Percentiles rank a stretch among this genome's conserved stretches.
Conservation (phyloP, 2,329 filamentous ascomycete genomes). For the Dothistroma pini region DNA sequence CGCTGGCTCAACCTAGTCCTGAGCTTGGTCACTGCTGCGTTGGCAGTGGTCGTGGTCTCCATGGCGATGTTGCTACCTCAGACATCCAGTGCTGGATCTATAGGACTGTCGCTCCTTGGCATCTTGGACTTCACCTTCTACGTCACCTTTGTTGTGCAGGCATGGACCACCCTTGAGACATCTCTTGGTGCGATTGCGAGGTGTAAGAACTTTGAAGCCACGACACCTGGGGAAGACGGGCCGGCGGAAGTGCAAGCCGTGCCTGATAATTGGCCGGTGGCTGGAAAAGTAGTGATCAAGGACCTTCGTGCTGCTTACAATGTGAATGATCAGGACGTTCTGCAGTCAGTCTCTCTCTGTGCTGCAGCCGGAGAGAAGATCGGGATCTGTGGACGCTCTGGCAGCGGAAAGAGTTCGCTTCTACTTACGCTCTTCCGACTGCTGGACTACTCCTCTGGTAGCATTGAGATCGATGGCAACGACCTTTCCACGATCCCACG, state of each 20-base stretch:
- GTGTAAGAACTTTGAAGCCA: conserved; percentile 51
- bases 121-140: conserved; percentile 53
- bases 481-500: conserved; percentile 45
- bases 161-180: conserved; percentile 58
- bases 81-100: conserved; percentile 32
- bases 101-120: conserved; percentile 53
- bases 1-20: conserved; percentile 44
- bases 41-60: conserved; percentile 25
- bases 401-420: conserved; percentile 52
- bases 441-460: conserved; percentile 43
- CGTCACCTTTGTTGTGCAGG: conserved; percentile 49
- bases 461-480: conserved; percentile 47
- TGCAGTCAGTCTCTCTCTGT: conserved; percentile 46
- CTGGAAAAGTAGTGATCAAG: conserved; percentile 69
- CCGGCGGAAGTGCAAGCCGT: conserved; percentile 58
- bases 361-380: conserved; percentile 49
- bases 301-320: conserved; percentile 48
- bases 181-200: conserved; percentile 55
- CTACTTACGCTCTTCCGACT: conserved; percentile 50
- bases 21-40: conserved; percentile 39
- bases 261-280: conserved; percentile 70
- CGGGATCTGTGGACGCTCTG: conserved; percentile 54
- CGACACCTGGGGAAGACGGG: conserved; percentile 49
- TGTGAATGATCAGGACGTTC: conserved; percentile 34
- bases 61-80: conserved; percentile 39